phyloP scores from a whole-genome alignment of 306 rosid genomes.

The Castanea mollissima region DNA sequence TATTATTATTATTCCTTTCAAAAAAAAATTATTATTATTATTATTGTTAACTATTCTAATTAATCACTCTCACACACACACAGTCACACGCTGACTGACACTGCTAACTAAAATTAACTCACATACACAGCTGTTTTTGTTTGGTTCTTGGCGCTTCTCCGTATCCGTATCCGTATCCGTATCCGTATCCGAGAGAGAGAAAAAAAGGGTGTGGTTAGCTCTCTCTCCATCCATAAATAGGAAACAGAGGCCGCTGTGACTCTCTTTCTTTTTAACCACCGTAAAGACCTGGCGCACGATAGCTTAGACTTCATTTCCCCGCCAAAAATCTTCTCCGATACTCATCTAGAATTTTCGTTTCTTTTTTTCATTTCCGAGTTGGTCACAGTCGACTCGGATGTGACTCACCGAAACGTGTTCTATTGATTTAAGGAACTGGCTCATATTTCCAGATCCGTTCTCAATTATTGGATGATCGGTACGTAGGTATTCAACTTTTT shows the following conservation, averaged over 20 bases:
- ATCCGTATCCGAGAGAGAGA: too few relatives aligned
- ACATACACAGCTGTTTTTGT: too few relatives aligned
- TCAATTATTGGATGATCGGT: slow-evolving; percentile 14
- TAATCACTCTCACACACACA: too few relatives aligned
- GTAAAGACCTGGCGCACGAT: slow-evolving; percentile 18
- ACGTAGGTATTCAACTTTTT: background rate
- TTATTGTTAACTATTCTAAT: too few relatives aligned
- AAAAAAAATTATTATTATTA: too few relatives aligned
- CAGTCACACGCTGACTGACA: too few relatives aligned
- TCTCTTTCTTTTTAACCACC: background rate
- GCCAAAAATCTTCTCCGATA: background rate
- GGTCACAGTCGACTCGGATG: background rate
- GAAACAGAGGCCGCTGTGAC: background rate
- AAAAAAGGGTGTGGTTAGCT: background rate
- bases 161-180: too few relatives aligned
- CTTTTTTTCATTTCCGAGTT: background rate
- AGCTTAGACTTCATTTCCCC: background rate
- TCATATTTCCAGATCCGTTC: slow-evolving; percentile 8
- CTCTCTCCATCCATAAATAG: background rate
- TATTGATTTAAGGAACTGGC: slow-evolving; percentile 11
- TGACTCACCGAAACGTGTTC: background rate
- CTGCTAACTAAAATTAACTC: too few relatives aligned
- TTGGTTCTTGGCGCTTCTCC: too few relatives aligned
- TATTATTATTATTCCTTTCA: too few relatives aligned
- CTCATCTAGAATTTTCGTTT: background rate